A percentile compares a stretch with the other conserved stretches of the same genome.
phyloP scores from a whole-genome alignment of 441 rosid genomes.

The Gossypium trilobum region DNA sequence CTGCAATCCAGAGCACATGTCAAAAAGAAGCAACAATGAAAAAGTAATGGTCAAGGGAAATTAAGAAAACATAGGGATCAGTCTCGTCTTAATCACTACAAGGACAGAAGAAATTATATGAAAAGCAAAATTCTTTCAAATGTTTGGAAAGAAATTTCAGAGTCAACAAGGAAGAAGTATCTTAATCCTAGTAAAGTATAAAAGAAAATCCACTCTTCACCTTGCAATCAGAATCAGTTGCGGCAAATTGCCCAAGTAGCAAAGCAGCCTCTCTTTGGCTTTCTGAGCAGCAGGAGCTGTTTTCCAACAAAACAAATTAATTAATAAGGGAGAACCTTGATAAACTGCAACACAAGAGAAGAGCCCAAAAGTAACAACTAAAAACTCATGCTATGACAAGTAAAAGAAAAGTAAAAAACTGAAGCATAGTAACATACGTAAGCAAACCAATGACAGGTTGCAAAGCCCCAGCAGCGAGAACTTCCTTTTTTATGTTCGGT shows the following conservation, averaged over 20 bases:
- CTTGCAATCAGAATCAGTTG: constrained; percentile 42
- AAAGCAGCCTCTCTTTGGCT: background rate
- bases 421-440: constrained; percentile 33
- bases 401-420: background rate
- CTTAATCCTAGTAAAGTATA: background rate
- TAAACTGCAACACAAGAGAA: background rate
- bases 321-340: background rate
- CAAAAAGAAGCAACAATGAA: background rate
- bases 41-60: background rate
- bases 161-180: constrained; percentile 5
- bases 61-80: background rate
- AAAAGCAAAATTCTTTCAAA: background rate
- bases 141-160: background rate
- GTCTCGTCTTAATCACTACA: constrained; percentile 2
- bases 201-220: constrained; percentile 24
- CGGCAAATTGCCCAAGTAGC: background rate
- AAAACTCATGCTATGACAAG: background rate
- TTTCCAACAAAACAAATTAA: background rate
- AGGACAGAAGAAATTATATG: background rate
- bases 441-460: constrained; percentile 93
- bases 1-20: constrained; percentile 30
- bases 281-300: background rate
- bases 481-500: constrained; percentile 82
- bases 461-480: constrained; percentile 88
- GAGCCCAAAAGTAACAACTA: background rate